Evolutionary conservation across 192 early-diverging fungal genomes (phyloP).

Genomic region (Rhizoclosmatium globosum): DNA sequence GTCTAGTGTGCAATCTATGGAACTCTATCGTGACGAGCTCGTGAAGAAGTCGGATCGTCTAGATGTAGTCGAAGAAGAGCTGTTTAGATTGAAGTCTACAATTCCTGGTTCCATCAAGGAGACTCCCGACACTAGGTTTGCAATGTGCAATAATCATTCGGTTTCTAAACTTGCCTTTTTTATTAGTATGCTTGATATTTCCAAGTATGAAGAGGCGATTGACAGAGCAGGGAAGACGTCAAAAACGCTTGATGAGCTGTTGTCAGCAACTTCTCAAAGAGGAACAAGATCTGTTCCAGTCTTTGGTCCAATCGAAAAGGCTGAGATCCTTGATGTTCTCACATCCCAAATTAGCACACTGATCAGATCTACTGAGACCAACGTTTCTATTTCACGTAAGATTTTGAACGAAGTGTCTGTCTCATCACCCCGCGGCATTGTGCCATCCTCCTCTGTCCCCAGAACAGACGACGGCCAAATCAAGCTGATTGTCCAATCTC

Average conservation of each 20-base stretch:
- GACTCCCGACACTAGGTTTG: constrained; percentile 36
- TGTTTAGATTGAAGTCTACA: constrained; percentile 21
- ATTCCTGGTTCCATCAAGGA: neutral
- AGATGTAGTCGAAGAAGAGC: constrained; percentile 36
- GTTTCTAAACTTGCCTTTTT: neutral
- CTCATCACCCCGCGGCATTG: constrained; percentile 1
- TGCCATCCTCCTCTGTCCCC: constrained; percentile 13
- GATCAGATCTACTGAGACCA: constrained; percentile 32
- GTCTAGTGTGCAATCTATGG: constrained; percentile 42
- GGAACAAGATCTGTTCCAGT: neutral
- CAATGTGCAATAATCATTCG: neutral
- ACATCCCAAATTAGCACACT: constrained; percentile 30
- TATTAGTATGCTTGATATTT: constrained; percentile 37
- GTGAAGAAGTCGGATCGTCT: constrained; percentile 30
- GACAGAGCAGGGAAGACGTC: constrained; percentile 31
- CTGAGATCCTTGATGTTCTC: constrained; percentile 30
- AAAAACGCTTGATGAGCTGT: constrained; percentile 31
- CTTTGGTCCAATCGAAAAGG: constrained; percentile 13
- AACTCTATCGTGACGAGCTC: constrained; percentile 46
- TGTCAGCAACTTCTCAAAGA: constrained; percentile 10
- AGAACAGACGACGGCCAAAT: constrained; percentile 24
- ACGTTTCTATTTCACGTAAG: constrained; percentile 31
- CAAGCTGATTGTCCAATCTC: constrained; percentile 31
- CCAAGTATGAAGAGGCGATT: constrained; percentile 36
- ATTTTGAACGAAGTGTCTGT: constrained; percentile 35